Percentiles rank a stretch among this genome's conserved stretches.
phyloP scores from a whole-genome alignment of 331 rosid species.

The Saraca asoca region DNA sequence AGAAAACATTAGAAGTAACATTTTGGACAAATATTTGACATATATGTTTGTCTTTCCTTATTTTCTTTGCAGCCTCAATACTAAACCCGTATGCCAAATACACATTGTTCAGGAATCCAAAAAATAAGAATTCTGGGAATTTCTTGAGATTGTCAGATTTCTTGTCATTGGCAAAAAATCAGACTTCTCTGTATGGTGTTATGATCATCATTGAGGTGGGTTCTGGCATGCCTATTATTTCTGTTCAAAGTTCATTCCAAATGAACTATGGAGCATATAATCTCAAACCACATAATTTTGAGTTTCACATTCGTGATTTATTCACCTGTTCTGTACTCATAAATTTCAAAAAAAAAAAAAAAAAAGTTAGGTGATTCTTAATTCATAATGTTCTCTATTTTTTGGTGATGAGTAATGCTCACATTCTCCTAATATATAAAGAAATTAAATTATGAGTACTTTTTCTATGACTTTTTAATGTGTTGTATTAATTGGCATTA shows the following conservation, averaged over 20 bases:
- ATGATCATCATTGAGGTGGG: slow-evolving; percentile 75
- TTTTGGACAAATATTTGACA: slow-evolving; percentile 31
- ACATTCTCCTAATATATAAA: neutral
- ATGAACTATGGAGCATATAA: slow-evolving; percentile 4
- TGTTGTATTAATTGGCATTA: slow-evolving; percentile 32
- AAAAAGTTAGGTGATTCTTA: neutral
- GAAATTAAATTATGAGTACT: neutral
- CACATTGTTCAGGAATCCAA: slow-evolving; percentile 63
- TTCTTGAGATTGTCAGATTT: slow-evolving; percentile 63
- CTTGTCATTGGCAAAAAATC: slow-evolving; percentile 67
- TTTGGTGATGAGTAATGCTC: slow-evolving; percentile 16
- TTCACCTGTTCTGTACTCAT: neutral
- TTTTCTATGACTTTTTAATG: neutral
- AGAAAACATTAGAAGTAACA: neutral
- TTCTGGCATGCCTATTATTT: slow-evolving; percentile 14
- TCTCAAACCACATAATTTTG: neutral
- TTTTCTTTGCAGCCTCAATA: slow-evolving; percentile 62
- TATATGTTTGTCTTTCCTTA: slow-evolving; percentile 27
- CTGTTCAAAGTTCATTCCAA: slow-evolving; percentile 11
- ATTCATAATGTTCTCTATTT: slow-evolving; percentile 3
- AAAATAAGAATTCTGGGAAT: slow-evolving; percentile 40
- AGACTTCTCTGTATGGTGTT: slow-evolving; percentile 68
- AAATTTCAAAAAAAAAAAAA: slow-evolving; percentile 27
- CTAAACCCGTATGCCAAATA: slow-evolving; percentile 46
- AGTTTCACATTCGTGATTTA: neutral